Conservation (phyloP, 352 stramenopile genomes). For the Phytophthora ramorum region DNA sequence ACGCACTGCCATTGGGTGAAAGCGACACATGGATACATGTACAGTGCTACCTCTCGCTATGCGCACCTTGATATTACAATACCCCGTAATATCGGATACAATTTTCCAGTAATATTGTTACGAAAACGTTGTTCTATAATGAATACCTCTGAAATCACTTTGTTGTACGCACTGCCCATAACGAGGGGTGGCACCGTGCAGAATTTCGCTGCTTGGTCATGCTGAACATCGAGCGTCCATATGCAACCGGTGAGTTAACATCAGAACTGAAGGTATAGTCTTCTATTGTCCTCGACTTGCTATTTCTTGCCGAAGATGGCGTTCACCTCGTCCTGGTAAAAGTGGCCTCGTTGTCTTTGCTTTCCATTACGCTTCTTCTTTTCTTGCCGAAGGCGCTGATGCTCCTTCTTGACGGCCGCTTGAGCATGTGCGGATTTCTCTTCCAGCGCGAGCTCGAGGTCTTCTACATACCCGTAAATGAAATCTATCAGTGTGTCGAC, state of each 20-base stretch:
- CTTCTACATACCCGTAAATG: slow-evolving; percentile 67
- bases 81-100: too few species aligned
- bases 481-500: slow-evolving; percentile 58
- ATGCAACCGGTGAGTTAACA: too few species aligned
- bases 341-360: slow-evolving; percentile 45
- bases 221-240: too few species aligned
- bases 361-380: slow-evolving; percentile 34
- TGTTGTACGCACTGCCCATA: too few species aligned
- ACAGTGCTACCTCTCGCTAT: too few species aligned
- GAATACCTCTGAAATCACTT: too few species aligned
- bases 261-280: background rate
- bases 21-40: background rate
- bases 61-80: too few species aligned
- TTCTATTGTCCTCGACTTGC: slow-evolving; percentile 2
- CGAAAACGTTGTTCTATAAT: too few species aligned
- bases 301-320: slow-evolving; percentile 56
- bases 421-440: slow-evolving; percentile 27
- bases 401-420: slow-evolving; percentile 17
- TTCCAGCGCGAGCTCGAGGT: slow-evolving; percentile 64
- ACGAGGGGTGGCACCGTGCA: too few species aligned
- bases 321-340: slow-evolving; percentile 64
- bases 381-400: slow-evolving; percentile 22
- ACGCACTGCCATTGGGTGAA: background rate
- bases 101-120: too few species aligned
- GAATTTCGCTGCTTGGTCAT: background rate